These are phyloP conservation scores for Termitomyces sp. DNA, from an alignment of 768 basidiomycete species.

Conservation along the genomic window DNA sequence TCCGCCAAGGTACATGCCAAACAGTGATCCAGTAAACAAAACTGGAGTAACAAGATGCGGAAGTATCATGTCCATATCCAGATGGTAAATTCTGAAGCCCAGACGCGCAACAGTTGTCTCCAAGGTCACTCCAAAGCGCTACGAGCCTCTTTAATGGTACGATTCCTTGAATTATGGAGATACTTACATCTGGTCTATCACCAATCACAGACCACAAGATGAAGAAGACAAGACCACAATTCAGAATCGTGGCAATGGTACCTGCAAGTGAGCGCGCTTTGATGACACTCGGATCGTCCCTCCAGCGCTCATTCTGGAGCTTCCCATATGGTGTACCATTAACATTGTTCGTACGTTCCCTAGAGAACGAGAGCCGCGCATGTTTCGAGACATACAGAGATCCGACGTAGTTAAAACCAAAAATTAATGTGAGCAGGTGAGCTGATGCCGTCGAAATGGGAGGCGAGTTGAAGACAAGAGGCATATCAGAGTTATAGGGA, in stretches of 20 bases:
- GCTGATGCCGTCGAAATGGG: constrained; percentile 33
- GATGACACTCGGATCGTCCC: constrained; percentile 86
- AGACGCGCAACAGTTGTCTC: constrained; percentile 35
- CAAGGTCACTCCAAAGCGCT: constrained; percentile 18
- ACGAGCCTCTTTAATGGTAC: neutral
- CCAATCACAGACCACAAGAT: constrained; percentile 32
- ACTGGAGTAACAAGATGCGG: constrained; percentile 68
- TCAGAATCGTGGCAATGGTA: constrained; percentile 53
- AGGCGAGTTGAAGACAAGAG: constrained; percentile 21
- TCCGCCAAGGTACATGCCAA: constrained; percentile 42
- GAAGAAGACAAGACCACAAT: constrained; percentile 48
- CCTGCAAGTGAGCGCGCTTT: constrained; percentile 73
- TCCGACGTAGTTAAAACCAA: constrained; percentile 74
- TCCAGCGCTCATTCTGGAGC: constrained; percentile 46
- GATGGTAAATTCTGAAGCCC: constrained; percentile 27
- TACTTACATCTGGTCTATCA: constrained; percentile 17
- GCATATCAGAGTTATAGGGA: constrained; percentile 14
- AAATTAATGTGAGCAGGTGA: constrained; percentile 53
- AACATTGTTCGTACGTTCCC: constrained; percentile 21
- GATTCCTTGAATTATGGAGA: neutral
- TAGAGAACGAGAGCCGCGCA: constrained; percentile 51
- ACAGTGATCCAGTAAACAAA: constrained; percentile 78
- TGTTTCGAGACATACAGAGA: constrained; percentile 75
- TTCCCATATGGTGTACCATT: constrained; percentile 25
- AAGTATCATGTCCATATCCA: constrained; percentile 17